phyloP scores from a whole-genome alignment of 306 rosid genomes.

The Crotalaria pallida region DNA sequence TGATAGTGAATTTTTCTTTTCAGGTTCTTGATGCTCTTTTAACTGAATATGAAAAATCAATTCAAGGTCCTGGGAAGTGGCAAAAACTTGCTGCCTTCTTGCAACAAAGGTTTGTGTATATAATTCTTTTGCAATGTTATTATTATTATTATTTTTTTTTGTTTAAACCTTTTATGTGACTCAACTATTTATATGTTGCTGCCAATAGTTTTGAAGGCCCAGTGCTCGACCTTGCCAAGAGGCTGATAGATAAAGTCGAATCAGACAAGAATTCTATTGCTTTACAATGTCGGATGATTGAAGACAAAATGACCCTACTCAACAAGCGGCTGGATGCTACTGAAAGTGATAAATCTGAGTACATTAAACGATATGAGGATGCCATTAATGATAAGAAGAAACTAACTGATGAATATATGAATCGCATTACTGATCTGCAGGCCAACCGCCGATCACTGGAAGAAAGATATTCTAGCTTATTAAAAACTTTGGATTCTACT shows the following conservation, averaged over 20 bases:
- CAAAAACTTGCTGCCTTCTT: slow-evolving; percentile 69
- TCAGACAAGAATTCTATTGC: slow-evolving; percentile 63
- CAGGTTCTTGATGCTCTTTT: slow-evolving; percentile 92
- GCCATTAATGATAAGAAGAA: slow-evolving; percentile 78
- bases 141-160: background rate
- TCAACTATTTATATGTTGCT: background rate
- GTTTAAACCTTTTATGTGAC: background rate
- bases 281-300: slow-evolving; percentile 66
- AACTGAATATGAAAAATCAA: slow-evolving; percentile 65
- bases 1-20: slow-evolving; percentile 11
- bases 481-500: slow-evolving; percentile 61
- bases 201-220: slow-evolving; percentile 83
- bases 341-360: slow-evolving; percentile 70
- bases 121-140: background rate
- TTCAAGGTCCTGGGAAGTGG: slow-evolving; percentile 92
- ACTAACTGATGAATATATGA: slow-evolving; percentile 80
- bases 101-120: slow-evolving; percentile 65
- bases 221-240: slow-evolving; percentile 63
- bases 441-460: slow-evolving; percentile 62
- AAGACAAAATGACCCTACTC: slow-evolving; percentile 63
- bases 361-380: slow-evolving; percentile 78
- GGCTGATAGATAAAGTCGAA: slow-evolving; percentile 66
- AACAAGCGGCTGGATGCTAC: slow-evolving; percentile 79
- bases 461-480: slow-evolving; percentile 62
- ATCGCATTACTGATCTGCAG: slow-evolving; percentile 77